Evolutionary conservation across 176 grass and related monocot species (phyloP).

Genomic region (Pharus latifolius): DNA sequence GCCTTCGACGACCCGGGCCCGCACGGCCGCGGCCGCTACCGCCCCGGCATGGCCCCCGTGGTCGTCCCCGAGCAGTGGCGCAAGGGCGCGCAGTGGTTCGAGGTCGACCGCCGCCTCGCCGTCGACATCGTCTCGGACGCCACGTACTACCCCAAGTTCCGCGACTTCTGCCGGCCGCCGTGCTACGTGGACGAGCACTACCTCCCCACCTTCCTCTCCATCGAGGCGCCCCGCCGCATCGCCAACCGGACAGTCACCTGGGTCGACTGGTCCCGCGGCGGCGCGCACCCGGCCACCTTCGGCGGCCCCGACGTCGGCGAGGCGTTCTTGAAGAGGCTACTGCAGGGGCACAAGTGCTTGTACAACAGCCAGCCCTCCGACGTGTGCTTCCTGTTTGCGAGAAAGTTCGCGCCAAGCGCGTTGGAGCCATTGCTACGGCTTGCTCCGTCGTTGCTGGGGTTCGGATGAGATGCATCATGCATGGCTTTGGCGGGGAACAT

Average conservation of each 20-base stretch:
- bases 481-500: no score
- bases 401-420: conserved; percentile 50
- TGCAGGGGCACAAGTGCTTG: background rate
- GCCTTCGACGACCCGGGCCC: conserved; percentile 47
- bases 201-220: conserved; percentile 45
- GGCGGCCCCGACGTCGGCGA: conserved; percentile 21
- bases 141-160: conserved; percentile 51
- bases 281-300: conserved; percentile 63
- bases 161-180: conserved; percentile 14
- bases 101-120: conserved; percentile 27
- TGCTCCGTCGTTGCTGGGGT: conserved; percentile 24
- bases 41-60: conserved; percentile 15
- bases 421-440: conserved; percentile 28
- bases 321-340: conserved; percentile 2
- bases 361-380: conserved; percentile 27
- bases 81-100: conserved; percentile 82
- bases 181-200: conserved; percentile 80
- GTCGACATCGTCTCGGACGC: conserved; percentile 25
- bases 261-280: conserved; percentile 71
- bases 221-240: background rate
- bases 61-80: conserved; percentile 25
- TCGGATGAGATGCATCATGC: background rate
- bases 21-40: conserved; percentile 42
- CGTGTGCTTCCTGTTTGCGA: conserved; percentile 50
- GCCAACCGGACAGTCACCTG: conserved; percentile 40